These are phyloP conservation scores for Pythium biforme DNA, from an alignment of 352 stramenopile genomes.

Conservation along the genomic window DNA sequence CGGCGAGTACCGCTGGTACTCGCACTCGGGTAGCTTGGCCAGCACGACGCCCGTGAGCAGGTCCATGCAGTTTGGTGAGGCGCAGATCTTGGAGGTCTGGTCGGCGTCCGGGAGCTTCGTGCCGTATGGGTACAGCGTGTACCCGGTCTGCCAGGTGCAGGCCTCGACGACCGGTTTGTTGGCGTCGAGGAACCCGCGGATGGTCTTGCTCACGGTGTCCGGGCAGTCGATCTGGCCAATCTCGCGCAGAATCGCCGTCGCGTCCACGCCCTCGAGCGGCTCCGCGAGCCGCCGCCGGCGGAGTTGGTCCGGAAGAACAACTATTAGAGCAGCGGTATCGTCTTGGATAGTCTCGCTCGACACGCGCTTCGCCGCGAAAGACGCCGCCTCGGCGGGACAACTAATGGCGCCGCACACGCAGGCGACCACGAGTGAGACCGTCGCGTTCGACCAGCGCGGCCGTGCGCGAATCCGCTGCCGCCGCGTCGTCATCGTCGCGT, in stretches of 20 bases:
- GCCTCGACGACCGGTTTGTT: constrained; percentile 28
- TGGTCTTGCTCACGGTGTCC: constrained; percentile 3
- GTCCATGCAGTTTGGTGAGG: constrained; percentile 29
- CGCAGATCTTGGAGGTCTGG: constrained; percentile 22
- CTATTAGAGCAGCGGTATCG: too few species aligned
- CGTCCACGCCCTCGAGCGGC: constrained; percentile 4
- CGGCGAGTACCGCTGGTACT: constrained; percentile 25
- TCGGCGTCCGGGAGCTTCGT: constrained; percentile 19
- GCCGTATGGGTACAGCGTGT: constrained; percentile 25
- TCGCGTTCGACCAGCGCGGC: constrained; percentile 1
- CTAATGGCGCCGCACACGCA: neutral
- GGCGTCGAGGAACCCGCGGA: constrained; percentile 23
- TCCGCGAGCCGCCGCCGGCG: neutral
- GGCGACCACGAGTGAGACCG: neutral
- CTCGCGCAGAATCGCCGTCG: constrained; percentile 13
- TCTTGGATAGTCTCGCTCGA: neutral
- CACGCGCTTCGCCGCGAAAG: neutral
- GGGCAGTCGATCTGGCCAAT: constrained; percentile 23
- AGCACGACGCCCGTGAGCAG: constrained; percentile 31
- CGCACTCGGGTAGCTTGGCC: constrained; percentile 33
- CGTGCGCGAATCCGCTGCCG: neutral
- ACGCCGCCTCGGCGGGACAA: too few species aligned
- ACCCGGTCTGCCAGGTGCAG: constrained; percentile 28
- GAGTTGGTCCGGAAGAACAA: neutral
- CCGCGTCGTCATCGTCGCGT: neutral